phyloP scores from a whole-genome alignment of 2,329 filamentous ascomycete genomes.

The Dactylellina drechsleri region DNA sequence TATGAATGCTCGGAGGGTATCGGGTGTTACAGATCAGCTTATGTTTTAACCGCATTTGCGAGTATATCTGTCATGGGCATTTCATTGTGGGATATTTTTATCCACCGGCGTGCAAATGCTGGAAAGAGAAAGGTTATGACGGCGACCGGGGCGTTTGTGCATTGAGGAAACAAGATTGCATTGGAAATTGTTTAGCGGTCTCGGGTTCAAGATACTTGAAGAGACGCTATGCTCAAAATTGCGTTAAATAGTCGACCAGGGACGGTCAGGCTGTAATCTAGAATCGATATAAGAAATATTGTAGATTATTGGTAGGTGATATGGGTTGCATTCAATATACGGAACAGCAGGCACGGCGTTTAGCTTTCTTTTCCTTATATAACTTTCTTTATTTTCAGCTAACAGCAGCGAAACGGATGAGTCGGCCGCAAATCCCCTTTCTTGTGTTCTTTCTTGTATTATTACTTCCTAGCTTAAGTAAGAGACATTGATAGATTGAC shows the following conservation, averaged over 20 bases:
- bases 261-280: too few relatives aligned
- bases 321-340: constrained; percentile 14
- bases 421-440: too few relatives aligned
- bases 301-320: constrained; percentile 14
- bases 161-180: constrained; percentile 7
- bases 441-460: too few relatives aligned
- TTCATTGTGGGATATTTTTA: constrained; percentile 45
- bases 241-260: too few relatives aligned
- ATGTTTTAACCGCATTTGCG: constrained; percentile 37
- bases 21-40: constrained; percentile 43
- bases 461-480: too few relatives aligned
- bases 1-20: constrained; percentile 42
- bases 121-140: constrained; percentile 52
- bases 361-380: constrained; percentile 20
- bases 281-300: background rate
- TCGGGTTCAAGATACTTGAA: background rate
- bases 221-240: background rate
- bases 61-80: constrained; percentile 42
- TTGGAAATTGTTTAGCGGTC: background rate
- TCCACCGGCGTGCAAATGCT: constrained; percentile 30
- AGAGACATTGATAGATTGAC: too few relatives aligned
- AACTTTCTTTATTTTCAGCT: background rate
- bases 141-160: constrained; percentile 43
- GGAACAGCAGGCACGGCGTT: constrained; percentile 3
- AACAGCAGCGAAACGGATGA: too few relatives aligned